Conservation (phyloP, 2,329 filamentous ascomycete genomes). For the Lecanicillium sp. region DNA sequence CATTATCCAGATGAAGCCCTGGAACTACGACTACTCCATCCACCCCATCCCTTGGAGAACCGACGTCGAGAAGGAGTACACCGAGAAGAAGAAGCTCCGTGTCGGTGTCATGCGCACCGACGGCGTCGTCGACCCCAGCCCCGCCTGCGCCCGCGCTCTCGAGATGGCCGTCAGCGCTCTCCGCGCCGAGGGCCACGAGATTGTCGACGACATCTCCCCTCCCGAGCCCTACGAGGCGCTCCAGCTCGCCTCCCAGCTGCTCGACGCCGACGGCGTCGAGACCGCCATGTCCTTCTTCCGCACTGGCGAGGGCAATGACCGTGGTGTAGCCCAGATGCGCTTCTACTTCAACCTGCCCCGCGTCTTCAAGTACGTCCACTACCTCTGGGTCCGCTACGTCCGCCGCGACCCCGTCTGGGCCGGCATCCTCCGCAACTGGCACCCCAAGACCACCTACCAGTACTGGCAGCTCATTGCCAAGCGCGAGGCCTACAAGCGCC, state of each 20-base stretch:
- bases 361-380: conserved; percentile 77
- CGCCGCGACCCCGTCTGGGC: conserved; percentile 73
- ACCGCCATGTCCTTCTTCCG: conserved; percentile 75
- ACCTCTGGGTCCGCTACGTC: conserved; percentile 82
- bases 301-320: conserved; percentile 71
- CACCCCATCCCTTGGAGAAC: conserved; percentile 77
- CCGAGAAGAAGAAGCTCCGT: conserved; percentile 56
- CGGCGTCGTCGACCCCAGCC: conserved; percentile 77
- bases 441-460: conserved; percentile 66
- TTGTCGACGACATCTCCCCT: conserved; percentile 55
- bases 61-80: conserved; percentile 52
- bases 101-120: conserved; percentile 76
- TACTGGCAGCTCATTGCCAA: conserved; percentile 76
- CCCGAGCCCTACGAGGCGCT: conserved; percentile 72
- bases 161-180: conserved; percentile 66
- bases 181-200: conserved; percentile 65
- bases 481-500: conserved; percentile 70
- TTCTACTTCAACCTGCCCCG: conserved; percentile 67
- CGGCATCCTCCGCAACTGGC: conserved; percentile 66
- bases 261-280: conserved; percentile 77
- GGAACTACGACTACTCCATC: conserved; percentile 81
- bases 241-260: conserved; percentile 68
- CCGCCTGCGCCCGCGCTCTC: conserved; percentile 74
- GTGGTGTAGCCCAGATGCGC: conserved; percentile 68
- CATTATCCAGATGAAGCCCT: conserved; percentile 75